Percentiles rank a stretch among this genome's conserved stretches.
Evolutionary conservation across 805 yeast species (phyloP).

Genomic region (Ogataea saltuana): DNA sequence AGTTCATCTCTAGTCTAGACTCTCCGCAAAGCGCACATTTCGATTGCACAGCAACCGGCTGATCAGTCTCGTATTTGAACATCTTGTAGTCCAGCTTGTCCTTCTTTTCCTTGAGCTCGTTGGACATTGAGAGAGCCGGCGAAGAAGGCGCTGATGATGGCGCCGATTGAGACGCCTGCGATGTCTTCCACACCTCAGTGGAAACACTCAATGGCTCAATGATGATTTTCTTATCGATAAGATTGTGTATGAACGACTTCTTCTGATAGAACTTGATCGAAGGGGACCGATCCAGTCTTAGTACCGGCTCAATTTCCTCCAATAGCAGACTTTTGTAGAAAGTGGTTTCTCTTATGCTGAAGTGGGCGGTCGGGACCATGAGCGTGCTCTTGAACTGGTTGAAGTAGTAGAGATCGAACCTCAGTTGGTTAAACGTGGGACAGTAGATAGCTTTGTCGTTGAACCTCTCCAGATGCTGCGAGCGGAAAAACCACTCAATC

Average conservation of each 20-base stretch:
- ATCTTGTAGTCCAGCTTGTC: conserved; percentile 19
- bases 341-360: conserved; percentile 48
- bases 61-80: conserved; percentile 38
- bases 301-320: conserved; percentile 79
- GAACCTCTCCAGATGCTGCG: conserved; percentile 21
- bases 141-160: conserved; percentile 15
- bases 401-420: conserved; percentile 48
- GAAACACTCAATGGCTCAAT: conserved; percentile 86
- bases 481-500: conserved; percentile 21
- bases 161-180: conserved; percentile 20
- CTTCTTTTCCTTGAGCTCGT: conserved; percentile 21
- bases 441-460: conserved; percentile 31
- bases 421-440: conserved; percentile 34
- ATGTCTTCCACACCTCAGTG: conserved; percentile 66
- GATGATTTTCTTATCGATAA: conserved; percentile 77
- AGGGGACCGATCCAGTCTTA: conserved; percentile 63
- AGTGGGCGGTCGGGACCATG: conserved; percentile 12
- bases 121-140: conserved; percentile 17
- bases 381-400: conserved; percentile 47
- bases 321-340: conserved; percentile 63
- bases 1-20: conserved; percentile 63
- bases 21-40: conserved; percentile 90
- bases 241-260: conserved; percentile 59
- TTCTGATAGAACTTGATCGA: conserved; percentile 59
- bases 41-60: conserved; percentile 72